Evolutionary conservation across 352 stramenopile genomes (phyloP).

Genomic region (Pythium brachiatum): DNA sequence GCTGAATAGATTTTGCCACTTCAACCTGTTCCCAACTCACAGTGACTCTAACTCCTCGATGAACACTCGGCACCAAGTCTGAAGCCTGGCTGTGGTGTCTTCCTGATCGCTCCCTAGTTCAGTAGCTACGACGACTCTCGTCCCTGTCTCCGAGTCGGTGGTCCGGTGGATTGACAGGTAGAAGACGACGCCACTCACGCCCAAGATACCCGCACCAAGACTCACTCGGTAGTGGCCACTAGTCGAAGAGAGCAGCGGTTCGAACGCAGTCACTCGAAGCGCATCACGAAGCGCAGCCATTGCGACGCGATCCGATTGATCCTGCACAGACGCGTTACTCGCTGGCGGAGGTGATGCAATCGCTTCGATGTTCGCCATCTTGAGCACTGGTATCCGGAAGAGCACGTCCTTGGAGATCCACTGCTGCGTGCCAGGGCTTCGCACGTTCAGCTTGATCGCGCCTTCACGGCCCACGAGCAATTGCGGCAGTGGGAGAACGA

Average conservation of each 20-base stretch:
- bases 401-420: slow-evolving; percentile 42
- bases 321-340: background rate
- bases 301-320: slow-evolving; percentile 28
- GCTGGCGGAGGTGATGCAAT: slow-evolving; percentile 6
- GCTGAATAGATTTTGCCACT: background rate
- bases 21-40: background rate
- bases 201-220: background rate
- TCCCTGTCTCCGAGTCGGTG: background rate
- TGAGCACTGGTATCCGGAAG: slow-evolving; percentile 48
- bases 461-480: slow-evolving; percentile 14
- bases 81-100: background rate
- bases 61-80: background rate
- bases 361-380: slow-evolving; percentile 33
- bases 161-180: slow-evolving; percentile 2
- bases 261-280: slow-evolving; percentile 51
- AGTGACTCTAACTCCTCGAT: slow-evolving; percentile 13
- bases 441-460: slow-evolving; percentile 37
- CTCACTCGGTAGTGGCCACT: slow-evolving; percentile 48
- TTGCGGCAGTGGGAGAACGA: slow-evolving; percentile 31
- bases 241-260: slow-evolving; percentile 45
- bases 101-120: background rate
- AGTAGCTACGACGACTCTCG: background rate
- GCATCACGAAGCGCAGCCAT: slow-evolving; percentile 43
- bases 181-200: background rate
- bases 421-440: slow-evolving; percentile 61